Percentiles rank a stretch among this genome's conserved stretches.
Evolutionary conservation across 495 filamentous ascomycete species (phyloP).

Genomic region (Lasiosphaeria miniovina): DNA sequence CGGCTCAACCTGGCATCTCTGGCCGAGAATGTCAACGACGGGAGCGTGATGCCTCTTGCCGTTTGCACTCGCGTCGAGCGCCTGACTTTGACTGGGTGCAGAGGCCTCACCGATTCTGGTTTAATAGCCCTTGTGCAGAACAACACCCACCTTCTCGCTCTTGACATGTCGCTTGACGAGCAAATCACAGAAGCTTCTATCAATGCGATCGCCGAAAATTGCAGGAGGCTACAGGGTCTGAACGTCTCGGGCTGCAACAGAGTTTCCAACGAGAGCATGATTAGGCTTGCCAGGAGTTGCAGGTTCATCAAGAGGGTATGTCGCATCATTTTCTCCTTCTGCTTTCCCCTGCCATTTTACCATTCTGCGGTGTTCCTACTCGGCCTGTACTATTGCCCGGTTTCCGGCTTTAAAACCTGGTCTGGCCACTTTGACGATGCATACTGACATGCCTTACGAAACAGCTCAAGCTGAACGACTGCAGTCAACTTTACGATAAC

Average conservation of each 20-base stretch:
- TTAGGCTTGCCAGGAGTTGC: conserved; percentile 78
- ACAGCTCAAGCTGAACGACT: conserved; percentile 92
- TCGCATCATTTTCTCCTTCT: conserved; percentile 9
- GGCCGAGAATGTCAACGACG: conserved; percentile 76
- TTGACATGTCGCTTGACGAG: conserved; percentile 82
- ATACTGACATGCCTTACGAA: conserved; percentile 29
- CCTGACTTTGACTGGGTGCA: conserved; percentile 89
- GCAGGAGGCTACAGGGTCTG: conserved; percentile 80
- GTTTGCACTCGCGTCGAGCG: conserved; percentile 90
- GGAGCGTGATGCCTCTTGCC: conserved; percentile 76
- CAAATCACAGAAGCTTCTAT: conserved; percentile 82
- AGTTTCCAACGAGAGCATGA: conserved; percentile 80
- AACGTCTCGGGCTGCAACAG: conserved; percentile 86
- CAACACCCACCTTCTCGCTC: conserved; percentile 77
- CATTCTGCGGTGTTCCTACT: not conserved
- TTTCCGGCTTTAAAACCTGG: not conserved
- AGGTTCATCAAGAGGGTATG: conserved; percentile 82
- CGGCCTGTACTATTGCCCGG: not conserved
- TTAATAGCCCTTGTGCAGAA: conserved; percentile 75
- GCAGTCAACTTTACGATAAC: conserved; percentile 69
- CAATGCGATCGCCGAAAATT: conserved; percentile 74
- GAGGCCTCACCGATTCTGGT: conserved; percentile 75
- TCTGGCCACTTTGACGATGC: not conserved
- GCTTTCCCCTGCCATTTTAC: not conserved
- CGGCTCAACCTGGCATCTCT: conserved; percentile 84